A percentile compares a stretch with the other conserved stretches of the same genome.
These are phyloP conservation scores for Hypoxylon sp. DNA, from an alignment of 2,329 filamentous ascomycete species.

Conservation along the genomic window DNA sequence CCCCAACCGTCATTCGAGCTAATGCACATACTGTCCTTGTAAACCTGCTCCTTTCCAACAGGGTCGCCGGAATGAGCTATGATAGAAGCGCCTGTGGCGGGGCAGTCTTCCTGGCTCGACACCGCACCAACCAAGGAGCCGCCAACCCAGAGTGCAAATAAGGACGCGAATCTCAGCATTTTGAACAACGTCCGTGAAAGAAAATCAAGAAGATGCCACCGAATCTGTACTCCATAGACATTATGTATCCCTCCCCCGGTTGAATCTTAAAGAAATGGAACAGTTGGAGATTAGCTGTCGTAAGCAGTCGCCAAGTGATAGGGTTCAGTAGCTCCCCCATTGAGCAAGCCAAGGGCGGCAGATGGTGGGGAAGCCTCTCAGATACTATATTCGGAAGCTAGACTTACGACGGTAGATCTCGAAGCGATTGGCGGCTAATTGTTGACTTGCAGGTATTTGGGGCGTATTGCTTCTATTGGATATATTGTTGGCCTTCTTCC, in stretches of 20 bases:
- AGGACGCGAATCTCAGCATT: conserved; percentile 44
- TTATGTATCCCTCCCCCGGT: not conserved
- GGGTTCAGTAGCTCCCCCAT: conserved; percentile 32
- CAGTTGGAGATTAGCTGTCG: conserved; percentile 10
- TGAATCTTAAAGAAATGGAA: not conserved
- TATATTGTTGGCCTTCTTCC: conserved; percentile 3
- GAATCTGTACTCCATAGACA: not conserved
- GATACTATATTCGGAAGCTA: conserved; percentile 35
- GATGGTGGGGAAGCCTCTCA: conserved; percentile 26
- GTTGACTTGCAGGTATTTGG: conserved; percentile 9
- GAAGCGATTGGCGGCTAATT: conserved; percentile 36
- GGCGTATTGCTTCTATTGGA: conserved; percentile 7
- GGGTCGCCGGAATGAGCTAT: conserved; percentile 51
- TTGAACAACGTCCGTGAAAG: conserved; percentile 16
- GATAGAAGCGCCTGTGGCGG: conserved; percentile 48
- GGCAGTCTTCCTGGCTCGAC: conserved; percentile 41
- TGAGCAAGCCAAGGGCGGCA: conserved; percentile 37
- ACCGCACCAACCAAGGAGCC: conserved; percentile 28
- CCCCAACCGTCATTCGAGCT: not conserved
- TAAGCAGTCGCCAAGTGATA: conserved; percentile 35
- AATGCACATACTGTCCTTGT: conserved; percentile 48
- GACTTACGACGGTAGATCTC: conserved; percentile 30
- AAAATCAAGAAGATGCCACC: not conserved
- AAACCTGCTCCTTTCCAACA: conserved; percentile 51
- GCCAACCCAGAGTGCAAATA: conserved; percentile 47